These are phyloP conservation scores for Domatiomyces catenatus DNA, from an alignment of 2,329 filamentous ascomycete genomes.

Conservation along the genomic window DNA sequence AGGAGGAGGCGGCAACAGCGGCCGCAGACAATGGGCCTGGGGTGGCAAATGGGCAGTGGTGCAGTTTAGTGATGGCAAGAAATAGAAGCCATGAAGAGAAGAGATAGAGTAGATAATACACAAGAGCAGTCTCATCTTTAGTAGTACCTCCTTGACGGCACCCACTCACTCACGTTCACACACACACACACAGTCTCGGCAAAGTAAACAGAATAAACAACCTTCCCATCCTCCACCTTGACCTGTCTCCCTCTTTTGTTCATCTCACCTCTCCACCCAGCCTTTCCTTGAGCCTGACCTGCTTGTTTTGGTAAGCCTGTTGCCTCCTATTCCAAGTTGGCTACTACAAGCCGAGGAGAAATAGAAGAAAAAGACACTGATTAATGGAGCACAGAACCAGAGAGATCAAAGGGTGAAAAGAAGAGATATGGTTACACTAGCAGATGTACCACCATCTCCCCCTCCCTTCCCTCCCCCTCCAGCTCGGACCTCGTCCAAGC, in stretches of 20 bases:
- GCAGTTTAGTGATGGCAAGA: constrained; percentile 59
- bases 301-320: neutral
- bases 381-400: neutral
- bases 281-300: neutral
- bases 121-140: neutral
- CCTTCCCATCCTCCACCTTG: neutral
- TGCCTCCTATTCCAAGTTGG: neutral
- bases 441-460: neutral
- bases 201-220: neutral
- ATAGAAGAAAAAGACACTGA: neutral
- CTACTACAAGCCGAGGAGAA: neutral
- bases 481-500: neutral
- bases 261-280: neutral
- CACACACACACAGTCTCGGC: neutral
- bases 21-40: constrained; percentile 77
- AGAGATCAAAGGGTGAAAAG: neutral
- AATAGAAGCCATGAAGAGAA: neutral
- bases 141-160: neutral
- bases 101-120: neutral
- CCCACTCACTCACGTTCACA: neutral
- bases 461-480: neutral
- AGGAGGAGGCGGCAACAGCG: constrained; percentile 55
- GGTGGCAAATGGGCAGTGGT: constrained; percentile 94
- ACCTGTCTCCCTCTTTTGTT: neutral
- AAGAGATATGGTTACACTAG: neutral